Percentiles rank a stretch among this genome's conserved stretches.
Conservation (phyloP, 371 early-diverging fungal species). For the Mucor plumbeus region DNA sequence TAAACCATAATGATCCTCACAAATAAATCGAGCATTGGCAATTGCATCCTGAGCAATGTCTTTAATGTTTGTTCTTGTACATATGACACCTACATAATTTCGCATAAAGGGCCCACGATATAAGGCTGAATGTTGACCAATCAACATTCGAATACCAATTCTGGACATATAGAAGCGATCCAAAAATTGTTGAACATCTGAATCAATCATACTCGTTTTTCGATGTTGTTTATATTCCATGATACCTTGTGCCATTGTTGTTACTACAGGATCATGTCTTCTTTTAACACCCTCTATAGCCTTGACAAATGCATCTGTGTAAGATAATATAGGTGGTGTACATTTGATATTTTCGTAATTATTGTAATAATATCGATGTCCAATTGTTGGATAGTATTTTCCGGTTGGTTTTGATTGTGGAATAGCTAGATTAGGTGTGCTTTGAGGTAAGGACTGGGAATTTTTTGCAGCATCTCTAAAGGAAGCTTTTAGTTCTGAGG, state of each 20-base stretch:
- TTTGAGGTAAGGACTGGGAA: constrained; percentile 44
- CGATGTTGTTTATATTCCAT: constrained; percentile 85
- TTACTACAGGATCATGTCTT: constrained; percentile 94
- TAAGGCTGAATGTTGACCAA: constrained; percentile 81
- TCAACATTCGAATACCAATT: constrained; percentile 96
- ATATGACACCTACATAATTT: constrained; percentile 96
- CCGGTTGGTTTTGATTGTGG: constrained; percentile 18
- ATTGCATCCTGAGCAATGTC: constrained; percentile 89
- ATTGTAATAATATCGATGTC: constrained; percentile 65
- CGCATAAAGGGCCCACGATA: constrained; percentile 65
- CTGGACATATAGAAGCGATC: constrained; percentile 97
- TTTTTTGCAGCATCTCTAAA: constrained; percentile 31
- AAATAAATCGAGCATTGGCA: constrained; percentile 92
- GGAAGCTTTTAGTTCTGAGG: constrained; percentile 37
- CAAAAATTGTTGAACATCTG: constrained; percentile 89
- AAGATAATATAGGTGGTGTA: constrained; percentile 74
- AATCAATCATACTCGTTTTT: constrained; percentile 67
- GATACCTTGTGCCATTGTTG: constrained; percentile 94
- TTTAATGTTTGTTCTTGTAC: constrained; percentile 85
- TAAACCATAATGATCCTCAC: constrained; percentile 93
- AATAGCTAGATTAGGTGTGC: constrained; percentile 65
- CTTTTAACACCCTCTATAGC: constrained; percentile 90
- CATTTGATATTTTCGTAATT: constrained; percentile 63
- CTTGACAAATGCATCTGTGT: constrained; percentile 84
- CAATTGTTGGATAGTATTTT: constrained; percentile 29